Percentiles rank a stretch among this genome's conserved stretches.
Conservation (phyloP, 148 eudicot species). For the Rhododendron molle region DNA sequence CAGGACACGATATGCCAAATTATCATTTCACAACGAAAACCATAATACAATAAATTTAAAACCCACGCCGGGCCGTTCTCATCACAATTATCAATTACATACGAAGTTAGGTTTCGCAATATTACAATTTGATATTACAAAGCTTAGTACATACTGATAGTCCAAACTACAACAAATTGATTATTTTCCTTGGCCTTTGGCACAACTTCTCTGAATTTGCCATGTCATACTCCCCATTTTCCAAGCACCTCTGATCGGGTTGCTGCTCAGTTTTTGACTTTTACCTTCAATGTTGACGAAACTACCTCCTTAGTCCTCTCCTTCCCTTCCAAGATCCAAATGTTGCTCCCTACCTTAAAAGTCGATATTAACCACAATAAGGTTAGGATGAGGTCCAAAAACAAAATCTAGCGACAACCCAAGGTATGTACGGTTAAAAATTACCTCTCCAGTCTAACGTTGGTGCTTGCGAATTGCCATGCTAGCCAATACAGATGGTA, state of each 20-base stretch:
- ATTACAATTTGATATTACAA: too few relatives aligned
- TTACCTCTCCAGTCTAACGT: background rate
- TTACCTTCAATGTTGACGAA: background rate
- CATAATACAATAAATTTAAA: too few relatives aligned
- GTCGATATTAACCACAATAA: background rate
- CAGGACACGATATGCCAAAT: too few relatives aligned
- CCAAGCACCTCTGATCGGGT: constrained; percentile 81
- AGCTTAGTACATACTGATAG: too few relatives aligned
- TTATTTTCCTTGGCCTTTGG: too few relatives aligned
- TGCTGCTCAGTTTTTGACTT: background rate
- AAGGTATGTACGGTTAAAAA: background rate
- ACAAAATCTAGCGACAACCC: background rate
- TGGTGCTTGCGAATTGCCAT: background rate
- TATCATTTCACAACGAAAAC: too few relatives aligned
- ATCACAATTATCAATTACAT: too few relatives aligned
- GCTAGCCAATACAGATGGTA: background rate
- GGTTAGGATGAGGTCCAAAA: background rate
- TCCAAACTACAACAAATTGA: too few relatives aligned
- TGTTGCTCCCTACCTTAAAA: background rate
- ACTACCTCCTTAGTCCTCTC: background rate
- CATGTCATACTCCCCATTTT: constrained; percentile 79
- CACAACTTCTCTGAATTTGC: constrained; percentile 88
- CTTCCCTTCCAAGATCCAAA: background rate
- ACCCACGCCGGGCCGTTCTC: too few relatives aligned
- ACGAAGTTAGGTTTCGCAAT: too few relatives aligned